Evolutionary conservation across 768 basidiomycete species (phyloP).

Genomic region (Candolleomyces eurysporus): DNA sequence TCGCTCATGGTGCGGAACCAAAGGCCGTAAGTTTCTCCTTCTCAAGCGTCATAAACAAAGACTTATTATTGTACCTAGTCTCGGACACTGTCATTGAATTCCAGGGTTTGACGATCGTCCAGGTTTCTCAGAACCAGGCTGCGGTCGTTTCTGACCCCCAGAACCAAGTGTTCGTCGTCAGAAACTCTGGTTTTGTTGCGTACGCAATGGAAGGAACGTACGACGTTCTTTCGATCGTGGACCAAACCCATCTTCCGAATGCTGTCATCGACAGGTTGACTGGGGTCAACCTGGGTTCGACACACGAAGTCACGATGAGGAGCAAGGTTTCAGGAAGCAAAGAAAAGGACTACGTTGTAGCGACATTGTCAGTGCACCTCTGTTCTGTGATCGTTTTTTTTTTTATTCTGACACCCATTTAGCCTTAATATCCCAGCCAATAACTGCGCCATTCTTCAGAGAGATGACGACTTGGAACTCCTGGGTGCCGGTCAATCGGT

Average conservation of each 20-base stretch:
- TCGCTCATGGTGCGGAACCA: slow-evolving; percentile 64
- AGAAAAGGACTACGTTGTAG: slow-evolving; percentile 70
- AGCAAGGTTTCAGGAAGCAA: slow-evolving; percentile 44
- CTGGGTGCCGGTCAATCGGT: slow-evolving; percentile 82
- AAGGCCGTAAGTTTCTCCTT: slow-evolving; percentile 50
- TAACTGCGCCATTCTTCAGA: slow-evolving; percentile 83
- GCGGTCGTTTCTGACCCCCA: slow-evolving; percentile 77
- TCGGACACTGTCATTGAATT: slow-evolving; percentile 83
- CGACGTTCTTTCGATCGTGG: slow-evolving; percentile 75
- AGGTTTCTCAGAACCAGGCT: slow-evolving; percentile 81
- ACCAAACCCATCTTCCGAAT: slow-evolving; percentile 74
- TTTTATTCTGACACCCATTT: slow-evolving; percentile 5
- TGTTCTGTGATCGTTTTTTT: not conserved
- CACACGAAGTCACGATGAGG: slow-evolving; percentile 78
- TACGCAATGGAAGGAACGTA: slow-evolving; percentile 79
- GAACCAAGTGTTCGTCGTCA: slow-evolving; percentile 79
- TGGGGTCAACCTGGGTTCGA: slow-evolving; percentile 60
- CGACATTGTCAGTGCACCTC: slow-evolving; percentile 60
- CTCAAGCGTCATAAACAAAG: not conserved
- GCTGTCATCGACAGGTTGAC: slow-evolving; percentile 63
- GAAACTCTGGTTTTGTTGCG: slow-evolving; percentile 76
- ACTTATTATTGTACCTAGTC: slow-evolving; percentile 36
- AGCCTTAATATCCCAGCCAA: slow-evolving; percentile 83
- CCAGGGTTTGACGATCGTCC: slow-evolving; percentile 77
- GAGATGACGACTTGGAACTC: slow-evolving; percentile 75